These are phyloP conservation scores for Fraxinus anomala DNA, from an alignment of 257 asterid genomes.

Conservation along the genomic window DNA sequence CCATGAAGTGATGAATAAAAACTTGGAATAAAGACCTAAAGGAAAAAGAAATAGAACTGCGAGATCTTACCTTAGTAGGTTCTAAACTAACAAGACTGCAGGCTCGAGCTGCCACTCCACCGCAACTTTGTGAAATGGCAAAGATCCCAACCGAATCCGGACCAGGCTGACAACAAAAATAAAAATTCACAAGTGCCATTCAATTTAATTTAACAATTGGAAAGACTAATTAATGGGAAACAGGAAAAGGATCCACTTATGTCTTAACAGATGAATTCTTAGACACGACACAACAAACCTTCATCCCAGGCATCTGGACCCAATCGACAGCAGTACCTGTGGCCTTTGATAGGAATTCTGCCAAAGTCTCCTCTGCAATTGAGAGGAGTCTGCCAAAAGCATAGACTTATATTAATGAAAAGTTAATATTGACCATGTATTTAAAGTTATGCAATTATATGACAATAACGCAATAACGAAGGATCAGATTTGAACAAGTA, in stretches of 20 bases:
- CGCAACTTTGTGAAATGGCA: slow-evolving; percentile 89
- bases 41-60: background rate
- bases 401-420: background rate
- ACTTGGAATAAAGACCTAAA: background rate
- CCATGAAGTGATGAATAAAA: background rate
- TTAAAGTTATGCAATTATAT: background rate
- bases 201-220: background rate
- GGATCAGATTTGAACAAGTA: slow-evolving; percentile 26
- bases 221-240: background rate
- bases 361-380: slow-evolving; percentile 96
- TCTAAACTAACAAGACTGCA: slow-evolving; percentile 99
- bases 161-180: slow-evolving; percentile 81
- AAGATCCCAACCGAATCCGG: slow-evolving; percentile 99
- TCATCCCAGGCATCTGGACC: slow-evolving; percentile 99
- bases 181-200: background rate
- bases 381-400: slow-evolving; percentile 71
- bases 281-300: slow-evolving; percentile 48
- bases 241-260: background rate
- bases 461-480: background rate
- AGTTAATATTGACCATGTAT: background rate
- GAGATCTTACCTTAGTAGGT: slow-evolving; percentile 70
- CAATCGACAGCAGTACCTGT: slow-evolving; percentile 99
- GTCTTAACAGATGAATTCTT: background rate
- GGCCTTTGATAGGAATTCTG: slow-evolving; percentile 99
- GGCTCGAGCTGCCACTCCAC: slow-evolving; percentile 99